Evolutionary conservation across 164 flowering plant genomes (phyloP).

Genomic region (Platanus orientalis): DNA sequence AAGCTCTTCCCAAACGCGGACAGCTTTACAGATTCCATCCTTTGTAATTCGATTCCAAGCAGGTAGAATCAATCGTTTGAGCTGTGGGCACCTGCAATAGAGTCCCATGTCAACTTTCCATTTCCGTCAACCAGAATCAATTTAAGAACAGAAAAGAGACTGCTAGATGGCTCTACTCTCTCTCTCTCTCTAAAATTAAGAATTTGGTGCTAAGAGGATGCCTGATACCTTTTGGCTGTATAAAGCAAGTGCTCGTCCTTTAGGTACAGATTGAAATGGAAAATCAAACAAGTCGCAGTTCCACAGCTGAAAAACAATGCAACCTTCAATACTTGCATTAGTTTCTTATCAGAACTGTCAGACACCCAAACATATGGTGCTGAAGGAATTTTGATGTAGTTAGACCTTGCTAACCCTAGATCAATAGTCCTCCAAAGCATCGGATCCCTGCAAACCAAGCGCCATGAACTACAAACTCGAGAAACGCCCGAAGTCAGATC

Average conservation of each 20-base stretch:
- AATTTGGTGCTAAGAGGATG: slow-evolving; percentile 12
- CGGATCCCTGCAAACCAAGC: slow-evolving; percentile 51
- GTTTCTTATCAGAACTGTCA: slow-evolving; percentile 33
- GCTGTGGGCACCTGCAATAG: slow-evolving; percentile 41
- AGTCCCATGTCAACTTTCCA: slow-evolving; percentile 14
- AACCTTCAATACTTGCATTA: slow-evolving; percentile 39
- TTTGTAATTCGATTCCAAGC: slow-evolving; percentile 55
- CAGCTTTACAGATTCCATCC: slow-evolving; percentile 43
- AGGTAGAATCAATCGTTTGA: slow-evolving; percentile 54
- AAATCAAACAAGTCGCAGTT: slow-evolving; percentile 32
- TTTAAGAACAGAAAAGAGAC: slow-evolving; percentile 33
- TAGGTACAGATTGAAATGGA: slow-evolving; percentile 43
- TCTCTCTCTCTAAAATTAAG: background rate
- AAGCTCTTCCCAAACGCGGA: slow-evolving; percentile 43
- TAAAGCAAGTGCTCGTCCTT: slow-evolving; percentile 50
- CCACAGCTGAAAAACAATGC: slow-evolving; percentile 47
- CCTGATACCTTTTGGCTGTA: slow-evolving; percentile 57
- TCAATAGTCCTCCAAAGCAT: slow-evolving; percentile 58
- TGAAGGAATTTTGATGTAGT: slow-evolving; percentile 45
- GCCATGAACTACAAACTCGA: slow-evolving; percentile 58
- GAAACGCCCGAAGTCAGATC: slow-evolving; percentile 46
- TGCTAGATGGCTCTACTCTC: too few relatives aligned
- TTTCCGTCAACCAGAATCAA: background rate
- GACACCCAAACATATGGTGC: slow-evolving; percentile 55
- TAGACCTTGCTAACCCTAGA: slow-evolving; percentile 35